phyloP scores from a whole-genome alignment of 1,139 yeast genomes.

The Diutina pseudorugosa region DNA sequence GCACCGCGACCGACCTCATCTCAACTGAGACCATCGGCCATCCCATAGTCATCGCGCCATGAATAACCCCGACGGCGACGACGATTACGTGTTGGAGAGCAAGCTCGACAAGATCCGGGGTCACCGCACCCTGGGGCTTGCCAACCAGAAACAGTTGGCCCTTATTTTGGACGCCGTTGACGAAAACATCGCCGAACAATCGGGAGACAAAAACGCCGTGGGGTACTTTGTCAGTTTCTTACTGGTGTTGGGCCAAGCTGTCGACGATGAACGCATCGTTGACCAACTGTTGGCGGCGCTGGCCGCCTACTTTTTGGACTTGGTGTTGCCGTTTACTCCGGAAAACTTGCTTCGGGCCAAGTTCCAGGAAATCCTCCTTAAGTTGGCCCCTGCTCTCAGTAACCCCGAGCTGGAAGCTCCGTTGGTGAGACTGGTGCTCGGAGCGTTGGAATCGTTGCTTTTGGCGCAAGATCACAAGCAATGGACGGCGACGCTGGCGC shows the following conservation, averaged over 20 bases:
- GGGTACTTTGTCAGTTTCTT: slow-evolving; percentile 80
- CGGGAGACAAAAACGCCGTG: slow-evolving; percentile 46
- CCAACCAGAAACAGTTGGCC: slow-evolving; percentile 68
- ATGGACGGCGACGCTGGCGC: slow-evolving; percentile 40
- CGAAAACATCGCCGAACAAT: slow-evolving; percentile 69
- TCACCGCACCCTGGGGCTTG: slow-evolving; percentile 64
- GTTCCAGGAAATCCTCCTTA: slow-evolving; percentile 66
- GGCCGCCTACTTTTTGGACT: slow-evolving; percentile 71
- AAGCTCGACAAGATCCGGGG: slow-evolving; percentile 31
- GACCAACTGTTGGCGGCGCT: slow-evolving; percentile 60
- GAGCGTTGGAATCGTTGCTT: slow-evolving; percentile 69
- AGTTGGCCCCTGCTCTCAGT: slow-evolving; percentile 72
- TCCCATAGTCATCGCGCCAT: neutral
- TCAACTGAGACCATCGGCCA: neutral
- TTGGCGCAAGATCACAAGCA: slow-evolving; percentile 70
- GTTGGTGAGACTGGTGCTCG: slow-evolving; percentile 69
- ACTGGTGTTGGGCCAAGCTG: slow-evolving; percentile 68
- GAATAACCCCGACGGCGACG: slow-evolving; percentile 1
- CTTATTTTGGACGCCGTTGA: slow-evolving; percentile 80
- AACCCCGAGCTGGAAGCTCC: slow-evolving; percentile 72
- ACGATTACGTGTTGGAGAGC: neutral
- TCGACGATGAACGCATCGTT: slow-evolving; percentile 37
- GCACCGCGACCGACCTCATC: neutral
- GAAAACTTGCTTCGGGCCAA: slow-evolving; percentile 54
- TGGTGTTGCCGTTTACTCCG: slow-evolving; percentile 69